Evolutionary conservation across 2,329 filamentous ascomycete genomes (phyloP).

Genomic region (Nigrospora oryzae): DNA sequence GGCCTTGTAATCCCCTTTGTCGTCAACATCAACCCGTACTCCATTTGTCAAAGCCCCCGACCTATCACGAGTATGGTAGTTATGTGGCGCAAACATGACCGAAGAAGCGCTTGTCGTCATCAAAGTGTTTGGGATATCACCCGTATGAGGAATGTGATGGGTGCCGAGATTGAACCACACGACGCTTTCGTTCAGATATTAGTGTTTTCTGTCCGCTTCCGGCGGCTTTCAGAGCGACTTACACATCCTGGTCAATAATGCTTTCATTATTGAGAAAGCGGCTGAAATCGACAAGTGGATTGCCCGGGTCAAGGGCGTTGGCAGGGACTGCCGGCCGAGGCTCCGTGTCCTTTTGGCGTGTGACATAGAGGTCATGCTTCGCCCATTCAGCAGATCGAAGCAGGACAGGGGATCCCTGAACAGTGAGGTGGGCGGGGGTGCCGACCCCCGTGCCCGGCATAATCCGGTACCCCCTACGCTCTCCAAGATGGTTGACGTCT

Average conservation of each 20-base stretch:
- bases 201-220: neutral
- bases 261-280: conserved; percentile 11
- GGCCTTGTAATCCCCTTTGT: too few relatives aligned
- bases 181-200: conserved; percentile 16
- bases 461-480: conserved; percentile 29
- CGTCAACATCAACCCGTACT: too few relatives aligned
- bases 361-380: conserved; percentile 2
- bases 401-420: conserved; percentile 1
- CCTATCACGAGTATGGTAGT: conserved; percentile 10
- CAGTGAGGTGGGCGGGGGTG: conserved; percentile 9
- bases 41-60: too few relatives aligned
- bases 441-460: conserved; percentile 24
- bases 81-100: conserved; percentile 26
- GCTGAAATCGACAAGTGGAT: conserved; percentile 30
- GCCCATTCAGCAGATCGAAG: conserved; percentile 1
- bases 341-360: conserved; percentile 16
- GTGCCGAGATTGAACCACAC: conserved; percentile 34
- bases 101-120: conserved; percentile 26
- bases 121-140: conserved; percentile 36
- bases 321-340: conserved; percentile 25
- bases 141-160: conserved; percentile 32
- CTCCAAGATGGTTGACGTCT: conserved; percentile 22
- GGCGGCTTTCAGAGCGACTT: conserved; percentile 9
- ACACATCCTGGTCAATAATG: neutral
- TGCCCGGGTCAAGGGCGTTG: conserved; percentile 23